Conservation (phyloP, 2,329 filamentous ascomycete genomes). For the Penicillium sp. region DNA sequence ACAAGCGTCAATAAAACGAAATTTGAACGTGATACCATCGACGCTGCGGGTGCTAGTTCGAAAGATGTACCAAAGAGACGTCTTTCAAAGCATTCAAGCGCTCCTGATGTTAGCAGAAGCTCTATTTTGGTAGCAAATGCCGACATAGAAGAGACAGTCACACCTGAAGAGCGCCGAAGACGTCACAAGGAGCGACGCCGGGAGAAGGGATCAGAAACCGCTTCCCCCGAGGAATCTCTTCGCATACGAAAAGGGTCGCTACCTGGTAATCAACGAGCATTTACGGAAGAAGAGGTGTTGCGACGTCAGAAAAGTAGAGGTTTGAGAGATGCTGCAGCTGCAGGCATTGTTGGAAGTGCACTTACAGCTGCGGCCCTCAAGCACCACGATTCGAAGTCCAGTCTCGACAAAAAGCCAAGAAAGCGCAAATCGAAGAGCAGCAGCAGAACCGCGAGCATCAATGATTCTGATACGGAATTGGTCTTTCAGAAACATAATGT, state of each 20-base stretch:
- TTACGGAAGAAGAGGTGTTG: conserved; percentile 49
- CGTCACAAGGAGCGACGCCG: conserved; percentile 52
- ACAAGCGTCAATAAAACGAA: conserved; percentile 67
- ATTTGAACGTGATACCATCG: conserved; percentile 59
- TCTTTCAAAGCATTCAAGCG: conserved; percentile 59
- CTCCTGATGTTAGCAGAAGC: conserved; percentile 58
- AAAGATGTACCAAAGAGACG: conserved; percentile 53
- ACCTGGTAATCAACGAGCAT: conserved; percentile 32
- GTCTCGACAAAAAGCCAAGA: conserved; percentile 42
- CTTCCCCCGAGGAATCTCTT: conserved; percentile 44
- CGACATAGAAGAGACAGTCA: conserved; percentile 55
- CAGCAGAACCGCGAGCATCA: conserved; percentile 48
- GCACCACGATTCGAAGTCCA: conserved; percentile 62
- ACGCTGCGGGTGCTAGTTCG: conserved; percentile 58
- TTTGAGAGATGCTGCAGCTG: conserved; percentile 53
- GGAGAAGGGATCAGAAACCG: conserved; percentile 49
- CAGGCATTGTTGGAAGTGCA: conserved; percentile 52
- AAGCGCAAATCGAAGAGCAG: conserved; percentile 48
- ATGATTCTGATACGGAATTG: conserved; percentile 57
- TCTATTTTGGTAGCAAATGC: conserved; percentile 55
- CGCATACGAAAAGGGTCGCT: conserved; percentile 43
- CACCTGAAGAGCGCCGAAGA: conserved; percentile 49
- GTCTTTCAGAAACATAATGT: conserved; percentile 55
- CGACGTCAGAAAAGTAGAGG: conserved; percentile 54
- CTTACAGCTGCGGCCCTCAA: conserved; percentile 61